Evolutionary conservation across 768 basidiomycete genomes (phyloP).

Genomic region (Crucibulum laeve): DNA sequence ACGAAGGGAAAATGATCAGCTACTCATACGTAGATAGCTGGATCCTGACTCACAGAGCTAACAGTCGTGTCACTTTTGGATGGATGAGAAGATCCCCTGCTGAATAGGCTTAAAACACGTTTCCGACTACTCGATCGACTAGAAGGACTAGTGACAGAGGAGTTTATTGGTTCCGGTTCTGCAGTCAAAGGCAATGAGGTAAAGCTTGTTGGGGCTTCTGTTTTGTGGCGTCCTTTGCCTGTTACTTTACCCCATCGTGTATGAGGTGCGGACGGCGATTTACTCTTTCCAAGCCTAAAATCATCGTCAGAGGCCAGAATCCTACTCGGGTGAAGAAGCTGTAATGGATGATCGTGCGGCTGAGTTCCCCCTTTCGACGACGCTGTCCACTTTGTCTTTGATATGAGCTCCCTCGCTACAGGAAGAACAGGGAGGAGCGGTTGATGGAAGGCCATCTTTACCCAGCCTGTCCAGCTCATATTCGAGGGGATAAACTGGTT

Average conservation of each 20-base stretch:
- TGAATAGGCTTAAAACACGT: conserved; percentile 29
- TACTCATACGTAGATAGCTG: conserved; percentile 8
- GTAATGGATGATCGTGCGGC: conserved; percentile 26
- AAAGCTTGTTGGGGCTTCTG: conserved; percentile 16
- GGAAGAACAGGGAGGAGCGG: conserved; percentile 74
- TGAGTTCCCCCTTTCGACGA: conserved; percentile 32
- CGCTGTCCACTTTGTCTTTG: conserved; percentile 71
- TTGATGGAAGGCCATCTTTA: conserved; percentile 80
- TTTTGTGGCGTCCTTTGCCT: conserved; percentile 16
- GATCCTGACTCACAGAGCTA: conserved; percentile 18
- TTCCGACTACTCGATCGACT: conserved; percentile 15
- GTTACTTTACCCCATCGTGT: not conserved
- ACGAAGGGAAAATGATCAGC: no score
- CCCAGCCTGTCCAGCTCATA: conserved; percentile 77
- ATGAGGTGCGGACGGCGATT: no score
- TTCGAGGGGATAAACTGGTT: conserved; percentile 78
- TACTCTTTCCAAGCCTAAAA: conserved; percentile 10
- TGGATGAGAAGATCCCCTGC: conserved; percentile 8
- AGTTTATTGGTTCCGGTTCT: conserved; percentile 36
- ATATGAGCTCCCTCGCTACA: conserved; percentile 71
- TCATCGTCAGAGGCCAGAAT: conserved; percentile 21
- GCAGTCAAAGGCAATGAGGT: conserved; percentile 28
- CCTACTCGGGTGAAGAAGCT: conserved; percentile 22
- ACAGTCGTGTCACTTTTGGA: conserved; percentile 12
- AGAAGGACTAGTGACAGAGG: conserved; percentile 11